Evolutionary conservation across 495 filamentous ascomycete species (phyloP), one percentile per base, ranked within the genome.

Genomic region (Hyphodiscus hymeniophilus): DNA sequence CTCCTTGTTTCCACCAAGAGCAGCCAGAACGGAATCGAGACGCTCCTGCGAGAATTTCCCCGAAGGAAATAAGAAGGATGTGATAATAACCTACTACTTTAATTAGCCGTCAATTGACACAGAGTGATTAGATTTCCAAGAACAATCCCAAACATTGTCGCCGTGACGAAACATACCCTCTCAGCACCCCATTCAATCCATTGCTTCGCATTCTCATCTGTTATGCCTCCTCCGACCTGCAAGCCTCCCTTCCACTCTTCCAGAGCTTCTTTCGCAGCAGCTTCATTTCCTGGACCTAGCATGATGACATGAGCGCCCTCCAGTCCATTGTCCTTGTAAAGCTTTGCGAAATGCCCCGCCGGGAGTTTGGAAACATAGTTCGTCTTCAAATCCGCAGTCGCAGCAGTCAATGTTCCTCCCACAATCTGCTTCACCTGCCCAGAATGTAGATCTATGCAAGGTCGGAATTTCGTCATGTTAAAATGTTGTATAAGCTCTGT

Each of bases 341-440:
- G 73, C 38, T 63, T 59, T 13, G 89, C 81, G 63, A 86, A 98
- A 65, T 95, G 69, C 10, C 76, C 72, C 3, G 94, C 79, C 5
- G 92, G 82, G 35, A 87, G 81, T 12, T 78, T 75, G 2, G 92
- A 95, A 23, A 94, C 79, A 65, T 86, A 87, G 64, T 98, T 97
- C 47, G 92, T 97, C 63, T 85, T 82, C 50, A 97, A 74, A 41
- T 79, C 73, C 20, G 72, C 55, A 17, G 74, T 73, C 0, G 76
- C 67, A 55, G 74, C 75, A 61, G 79, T 84, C 52, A 97, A 74
- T 0, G 92, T 96, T 35, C 90, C 90, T 43, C 92, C 92, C 31
- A 98, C 90, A 56, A 98, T 98, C 66, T 98, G 92, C 70, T 98
- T 98, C 23, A 98, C 92, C 62, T 87, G 78, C 6, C 94, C 94